A percentile compares a stretch with the other conserved stretches of the same genome.
These are phyloP conservation scores for Rhizophora apiculata DNA, from an alignment of 345 rosid species.

Conservation along the genomic window DNA sequence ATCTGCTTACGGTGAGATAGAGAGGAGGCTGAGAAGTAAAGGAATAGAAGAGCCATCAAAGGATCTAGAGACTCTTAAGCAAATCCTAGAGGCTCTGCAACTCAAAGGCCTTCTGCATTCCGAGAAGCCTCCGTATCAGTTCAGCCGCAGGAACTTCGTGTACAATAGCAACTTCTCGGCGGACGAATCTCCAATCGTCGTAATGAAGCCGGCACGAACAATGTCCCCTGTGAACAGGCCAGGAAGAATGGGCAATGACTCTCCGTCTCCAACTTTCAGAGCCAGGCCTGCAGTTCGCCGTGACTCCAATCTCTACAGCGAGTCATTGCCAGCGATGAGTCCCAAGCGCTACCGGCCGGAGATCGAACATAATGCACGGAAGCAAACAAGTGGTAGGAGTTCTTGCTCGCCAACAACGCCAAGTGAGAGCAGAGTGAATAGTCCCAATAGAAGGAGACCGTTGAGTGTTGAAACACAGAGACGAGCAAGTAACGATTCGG, in stretches of 20 bases:
- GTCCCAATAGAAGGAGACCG: conserved; percentile 49
- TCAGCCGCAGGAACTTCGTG: conserved; percentile 39
- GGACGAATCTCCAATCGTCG: conserved; percentile 51
- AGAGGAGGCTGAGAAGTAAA: conserved; percentile 56
- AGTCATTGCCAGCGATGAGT: conserved; percentile 33
- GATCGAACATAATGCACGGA: conserved; percentile 31
- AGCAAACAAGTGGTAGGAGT: conserved; percentile 41
- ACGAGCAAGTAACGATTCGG: conserved; percentile 28
- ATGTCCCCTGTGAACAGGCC: conserved; percentile 14
- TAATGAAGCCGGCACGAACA: conserved; percentile 45
- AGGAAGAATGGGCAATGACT: conserved; percentile 32
- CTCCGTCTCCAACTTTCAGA: conserved; percentile 38
- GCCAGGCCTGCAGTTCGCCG: conserved; percentile 35
- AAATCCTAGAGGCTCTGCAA: conserved; percentile 78
- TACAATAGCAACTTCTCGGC: conserved; percentile 32
- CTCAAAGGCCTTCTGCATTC: conserved; percentile 91
- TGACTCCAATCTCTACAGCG: conserved; percentile 24
- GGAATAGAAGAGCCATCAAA: conserved; percentile 69
- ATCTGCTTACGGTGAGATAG: conserved; percentile 54
- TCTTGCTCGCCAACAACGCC: conserved; percentile 35
- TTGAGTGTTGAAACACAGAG: conserved; percentile 40
- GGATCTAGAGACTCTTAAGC: conserved; percentile 86
- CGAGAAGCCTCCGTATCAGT: conserved; percentile 30
- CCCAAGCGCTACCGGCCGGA: conserved; percentile 44
- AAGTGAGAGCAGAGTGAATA: conserved; percentile 43